Evolutionary conservation across 2,329 filamentous ascomycete species (phyloP), one percentile per base, ranked within the genome.

Genomic region (Exophiala viscosa): DNA sequence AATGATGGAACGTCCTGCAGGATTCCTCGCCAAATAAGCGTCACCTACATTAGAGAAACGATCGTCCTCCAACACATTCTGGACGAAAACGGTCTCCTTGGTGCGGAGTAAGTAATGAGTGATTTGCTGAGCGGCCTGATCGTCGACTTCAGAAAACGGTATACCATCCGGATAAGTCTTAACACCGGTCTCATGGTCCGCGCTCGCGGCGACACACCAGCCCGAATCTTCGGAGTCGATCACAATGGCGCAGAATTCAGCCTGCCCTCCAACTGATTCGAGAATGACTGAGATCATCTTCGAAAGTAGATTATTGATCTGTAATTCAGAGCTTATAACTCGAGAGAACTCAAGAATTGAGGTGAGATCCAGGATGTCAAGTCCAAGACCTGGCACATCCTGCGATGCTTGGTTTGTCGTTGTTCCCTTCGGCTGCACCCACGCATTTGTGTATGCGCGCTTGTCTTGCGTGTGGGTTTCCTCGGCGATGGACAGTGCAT

Each of bases 221-320:
- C 82, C 76, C 20, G 74, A 73, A 38, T 79, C 75, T 45, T 81
- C 77, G 42, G 80, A 80, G 60, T 85, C 78, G 5, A 82, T 79
- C 36, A 82, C 78, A 49, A 86, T 80, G 1, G 79, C 80, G 28
- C 78, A 81, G 23, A 82, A 73, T 34, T 82, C 80, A 2, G 81
- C 82, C 43, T 67, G 66, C 0, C 75, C 75, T 17, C 81, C 82
- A 13, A 82, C 84, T 1, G 80, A 82, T 60, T 85, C 82, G 5
- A 85, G 67, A 31, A 85, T 83, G 55, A 85, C 84, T 50, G 80
- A 78, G 13, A 81, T 79, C 75, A 86, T 83, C 66, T 84, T 84
- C 2, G 76, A 75, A 50, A 85, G 70, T 3, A 86, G 71, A 45
- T 78, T 79, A 54, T 85, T 82, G 38, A 85, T 79, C 55, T 84